Evolutionary conservation across 148 eudicot genomes (phyloP), one percentile per base, ranked within the genome.

Genomic region (Amaranthus palmeri): DNA sequence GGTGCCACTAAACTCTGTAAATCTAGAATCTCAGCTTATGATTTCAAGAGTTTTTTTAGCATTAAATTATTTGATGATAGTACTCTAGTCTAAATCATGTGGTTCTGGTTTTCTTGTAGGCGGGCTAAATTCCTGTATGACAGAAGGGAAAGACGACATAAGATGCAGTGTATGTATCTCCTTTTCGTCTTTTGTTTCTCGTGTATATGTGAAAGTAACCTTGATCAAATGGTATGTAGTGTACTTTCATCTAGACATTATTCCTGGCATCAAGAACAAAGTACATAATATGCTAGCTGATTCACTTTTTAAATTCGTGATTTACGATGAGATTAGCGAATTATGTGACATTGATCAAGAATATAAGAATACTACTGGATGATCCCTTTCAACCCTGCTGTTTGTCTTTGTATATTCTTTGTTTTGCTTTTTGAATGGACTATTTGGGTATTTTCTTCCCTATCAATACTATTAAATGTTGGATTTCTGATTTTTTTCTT

Each of bases 121-220:
- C 56, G 81, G 77, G 45, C 71, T 72, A 70, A 41, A 42, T 73
- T 73, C 70, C 40, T 67, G 71, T 68, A 46, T 68, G 71, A 53
- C 74, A 17, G 71, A 78, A 70, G 63, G 74, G 53, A 72, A 78
- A 68, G 77, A 67, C 52, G 74, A 63, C 14, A 9, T 55, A 5
- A 55, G 52, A 70, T 62, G 54, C 70, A 67, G 57, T 51, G 87
- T 84, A 78, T 50, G 83, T 76, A 18, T 18, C 14, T 58, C 69
- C 36, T 46, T 62, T 69, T 54, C 61, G 25, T 17, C 42, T 54
- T 17, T 51, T 65, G 2, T 4, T 43, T 47, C 41, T 4, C 12
- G 8, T 48, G 54, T 15, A 65, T 65, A n/a, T 65, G 69, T 7
- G 15, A 47, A 47, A 46, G 36, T 6, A 8, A 47, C 14, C 50